Evolutionary conservation across 2,329 filamentous ascomycete genomes (phyloP), one percentile per base, ranked within the genome.

Genomic region (Chrysoporthe deuterocubensis): DNA sequence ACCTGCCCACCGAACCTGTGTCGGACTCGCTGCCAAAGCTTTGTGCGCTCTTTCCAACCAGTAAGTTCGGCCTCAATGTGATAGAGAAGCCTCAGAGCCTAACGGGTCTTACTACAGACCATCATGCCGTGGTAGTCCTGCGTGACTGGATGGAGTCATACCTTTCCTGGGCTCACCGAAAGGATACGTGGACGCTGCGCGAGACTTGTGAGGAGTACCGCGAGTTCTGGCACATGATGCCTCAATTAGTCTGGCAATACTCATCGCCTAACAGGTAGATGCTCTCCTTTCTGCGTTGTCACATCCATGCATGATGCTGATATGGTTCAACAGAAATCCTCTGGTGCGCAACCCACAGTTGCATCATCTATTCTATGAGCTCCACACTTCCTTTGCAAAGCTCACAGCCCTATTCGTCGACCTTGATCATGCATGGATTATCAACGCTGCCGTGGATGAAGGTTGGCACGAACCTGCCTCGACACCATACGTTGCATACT

Each of bases 151-250:
- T 89, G 34, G 78, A 81, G 8, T 76, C 74, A 18, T 87, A 83
- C 73, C 71, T 89, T 32, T 70, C 69, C 32, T 84, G 80, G 71
- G 79, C 80, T 46, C 74, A 72, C 44, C 72, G 73, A 26, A 77
- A 78, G 21, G 72, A 79, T 3, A 73, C 76, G 34, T 74, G 77
- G 13, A 72, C 73, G 3, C 78, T 82, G 6, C 74, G 81, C n/a
- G 77, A 82, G 37, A 81, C 82, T 1, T 84, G 81, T 66, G 76
- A 75, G 18, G 77, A 78, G 43, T 78, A 88, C 67, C 78, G 74
- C 44, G 73, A 78, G 3, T 84, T 90, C 71, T 90, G 87, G 87
- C 71, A 75, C 43, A 69, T 75, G 2, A 79, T 90, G 37, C 85
- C 87, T 0, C 82, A 84, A 0, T 72, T 89, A 11, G 78, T 87